Evolutionary conservation across 75 land plant genomes (phyloP), one percentile per base, ranked within the genome.

Genomic region (Selaginella moellendorffii): DNA sequence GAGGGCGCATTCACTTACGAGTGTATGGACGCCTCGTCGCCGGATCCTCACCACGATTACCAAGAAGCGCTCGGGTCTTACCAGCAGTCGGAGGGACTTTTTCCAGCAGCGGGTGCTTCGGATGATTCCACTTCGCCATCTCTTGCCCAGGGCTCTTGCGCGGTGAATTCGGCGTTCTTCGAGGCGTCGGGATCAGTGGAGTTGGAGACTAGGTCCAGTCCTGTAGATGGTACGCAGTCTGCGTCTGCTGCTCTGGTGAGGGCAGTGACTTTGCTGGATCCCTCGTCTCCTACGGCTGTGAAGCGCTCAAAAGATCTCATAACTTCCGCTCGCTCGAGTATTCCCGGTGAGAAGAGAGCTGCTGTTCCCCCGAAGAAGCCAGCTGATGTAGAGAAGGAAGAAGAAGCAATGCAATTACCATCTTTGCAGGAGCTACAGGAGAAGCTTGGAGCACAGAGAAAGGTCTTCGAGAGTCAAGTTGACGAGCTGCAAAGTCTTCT

Each of bases 401-500:
- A 5, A 5, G 46, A 36, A 14, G 10, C 10, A 5, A 5, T 14
- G 14, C 46, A 5, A 36, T 14, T 36, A 36, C 46, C 46, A 14
- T 36, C 46, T 36, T 5, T 5, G 46, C 46, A 65, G 52, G 83
- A 87, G 20, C 69, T 80, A 31, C 72, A 54, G 62, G 56, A 69
- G 52, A 70, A 79, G 28, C 52, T 93, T 68, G 87, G 85, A 2
- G 61, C 71, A 58, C 98, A 93, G 74, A 72, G 66, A 68, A 82
- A 76, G 52, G 54, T 82, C 0, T 69, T 93, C 28, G 74, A 73
- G 42, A 22, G 62, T 63, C 98, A 88, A 76, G 62, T 93, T 58
- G 85, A 83, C 10, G 79, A 89, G 77, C 72, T 93, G 12, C 78
- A 82, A 64, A 80, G 52, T 17, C 60, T 93, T 29, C 85, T 83